A percentile compares a stretch with the other conserved stretches of the same genome.
These are phyloP conservation scores for Marasmius sp. DNA, from an alignment of 1,284 basidiomycete genomes.

Conservation along the genomic window DNA sequence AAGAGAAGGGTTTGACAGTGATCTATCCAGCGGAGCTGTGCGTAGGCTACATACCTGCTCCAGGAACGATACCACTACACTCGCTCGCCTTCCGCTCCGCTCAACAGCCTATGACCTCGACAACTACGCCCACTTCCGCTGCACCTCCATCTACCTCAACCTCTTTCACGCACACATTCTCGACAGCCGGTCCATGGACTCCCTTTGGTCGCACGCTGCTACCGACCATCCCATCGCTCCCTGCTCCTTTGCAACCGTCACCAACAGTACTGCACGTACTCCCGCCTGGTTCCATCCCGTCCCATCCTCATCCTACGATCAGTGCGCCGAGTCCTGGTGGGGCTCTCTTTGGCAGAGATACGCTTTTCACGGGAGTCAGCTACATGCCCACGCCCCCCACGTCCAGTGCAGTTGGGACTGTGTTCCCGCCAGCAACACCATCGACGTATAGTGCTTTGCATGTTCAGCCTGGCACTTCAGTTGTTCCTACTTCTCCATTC, in stretches of 20 bases:
- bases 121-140: slow-evolving; percentile 33
- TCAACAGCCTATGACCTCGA: background rate
- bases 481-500: background rate
- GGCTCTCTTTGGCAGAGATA: background rate
- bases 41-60: slow-evolving; percentile 40
- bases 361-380: background rate
- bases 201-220: slow-evolving; percentile 37
- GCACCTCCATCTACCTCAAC: slow-evolving; percentile 30
- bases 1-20: slow-evolving; percentile 72
- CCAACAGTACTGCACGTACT: slow-evolving; percentile 30
- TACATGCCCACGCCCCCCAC: slow-evolving; percentile 2
- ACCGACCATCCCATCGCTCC: slow-evolving; percentile 56
- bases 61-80: slow-evolving; percentile 2
- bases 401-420: background rate
- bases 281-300: slow-evolving; percentile 11
- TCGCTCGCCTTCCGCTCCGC: background rate
- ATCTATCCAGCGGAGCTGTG: slow-evolving; percentile 69
- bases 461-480: background rate
- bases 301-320: slow-evolving; percentile 21
- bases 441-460: background rate
- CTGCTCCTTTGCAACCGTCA: slow-evolving; percentile 64
- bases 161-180: slow-evolving; percentile 29
- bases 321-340: slow-evolving; percentile 12
- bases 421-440: background rate
- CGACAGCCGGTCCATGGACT: background rate